Percentiles rank a stretch among this genome's conserved stretches.
These are phyloP conservation scores for Colletotrichum tamarilloi DNA, from an alignment of 2,329 filamentous ascomycete genomes.

Conservation along the genomic window DNA sequence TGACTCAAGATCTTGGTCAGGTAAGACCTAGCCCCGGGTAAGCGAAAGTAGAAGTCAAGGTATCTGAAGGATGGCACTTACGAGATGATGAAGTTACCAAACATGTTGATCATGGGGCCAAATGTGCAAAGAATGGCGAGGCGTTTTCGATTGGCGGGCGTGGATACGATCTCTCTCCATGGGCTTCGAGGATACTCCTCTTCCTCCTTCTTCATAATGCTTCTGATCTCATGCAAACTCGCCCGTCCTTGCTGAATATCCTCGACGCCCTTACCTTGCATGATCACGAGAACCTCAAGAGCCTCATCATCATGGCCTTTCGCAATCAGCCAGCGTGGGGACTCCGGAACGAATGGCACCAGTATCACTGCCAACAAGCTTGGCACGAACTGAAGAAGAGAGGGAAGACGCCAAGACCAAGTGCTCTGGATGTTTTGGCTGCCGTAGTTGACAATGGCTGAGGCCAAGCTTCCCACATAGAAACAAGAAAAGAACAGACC, in stretches of 20 bases:
- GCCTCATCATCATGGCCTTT: conserved; percentile 44
- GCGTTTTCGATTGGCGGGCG: conserved; percentile 40
- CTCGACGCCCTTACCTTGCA: conserved; percentile 53
- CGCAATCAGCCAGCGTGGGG: conserved; percentile 49
- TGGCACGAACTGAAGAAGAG: conserved; percentile 47
- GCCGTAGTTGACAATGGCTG: conserved; percentile 45
- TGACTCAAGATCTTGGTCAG: conserved; percentile 44
- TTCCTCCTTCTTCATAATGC: conserved; percentile 40
- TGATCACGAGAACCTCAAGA: conserved; percentile 49
- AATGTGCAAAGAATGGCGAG: conserved; percentile 41
- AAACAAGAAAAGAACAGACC: conserved; percentile 40
- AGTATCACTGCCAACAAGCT: conserved; percentile 40
- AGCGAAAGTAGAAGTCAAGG: background rate
- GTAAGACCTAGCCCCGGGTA: conserved; percentile 38
- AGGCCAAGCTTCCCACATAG: conserved; percentile 44
- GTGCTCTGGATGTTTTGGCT: conserved; percentile 45
- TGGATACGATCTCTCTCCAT: conserved; percentile 42
- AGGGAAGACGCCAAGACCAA: conserved; percentile 51
- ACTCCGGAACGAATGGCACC: conserved; percentile 34
- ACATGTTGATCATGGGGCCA: conserved; percentile 42
- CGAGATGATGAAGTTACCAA: conserved; percentile 46
- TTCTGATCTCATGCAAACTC: conserved; percentile 39
- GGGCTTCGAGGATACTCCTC: conserved; percentile 41
- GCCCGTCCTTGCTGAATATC: conserved; percentile 29
- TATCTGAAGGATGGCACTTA: conserved; percentile 24